Base-by-base conservation (phyloP, 1,284 basidiomycete species). In the Cryptococcus sp. region DNA sequence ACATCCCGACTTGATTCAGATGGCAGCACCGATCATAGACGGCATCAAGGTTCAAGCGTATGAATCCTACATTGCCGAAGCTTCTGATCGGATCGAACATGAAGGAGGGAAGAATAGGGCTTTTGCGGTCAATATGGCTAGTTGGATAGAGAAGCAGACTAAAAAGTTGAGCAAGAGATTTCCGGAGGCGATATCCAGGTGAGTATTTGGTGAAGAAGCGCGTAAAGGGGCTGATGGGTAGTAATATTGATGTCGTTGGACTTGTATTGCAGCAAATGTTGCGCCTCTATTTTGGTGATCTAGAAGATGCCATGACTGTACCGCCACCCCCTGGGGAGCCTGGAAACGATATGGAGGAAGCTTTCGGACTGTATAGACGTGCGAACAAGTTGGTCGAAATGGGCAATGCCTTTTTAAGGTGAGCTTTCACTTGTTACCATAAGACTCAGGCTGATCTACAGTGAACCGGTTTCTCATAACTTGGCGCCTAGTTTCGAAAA, bases 91-190 rank as follows among this genome's bases (percentile, higher is more conserved):
- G 34, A 55, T 66, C 21, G 57, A 66, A 9, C 54, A 48, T 2
- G 63, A 69, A 42, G 70, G 67, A 1, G 59, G 66, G 2, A 66
- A 67, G 45, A 68, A 59, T n/a, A 52, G 61, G 21, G 48, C 18
- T 1, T 69, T 68, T 34, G 67, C 66, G 25, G 76, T 94, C 45
- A 76, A 87, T 24, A 83, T 96, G 81, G 88, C 88, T 5, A 85
- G 87, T 46, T 93, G 93, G 78, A 78, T 98, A 10, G 91, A 96
- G 76, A 93, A 89, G 68, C 78, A 80, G 28, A 84, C 88, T 11
- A 91, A 94, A 72, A 75, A 81, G 28, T 78, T 89, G 18, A 89
- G 92, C 72, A 76, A 81, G 37, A 79, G 85, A 57, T 97, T 94
- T 74, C 83, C 85, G 0, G 83, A 88, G 52, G 86, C 89, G 18